Conservation (phyloP, 1,284 basidiomycete species). For the Heliocybe sulcata region DNA sequence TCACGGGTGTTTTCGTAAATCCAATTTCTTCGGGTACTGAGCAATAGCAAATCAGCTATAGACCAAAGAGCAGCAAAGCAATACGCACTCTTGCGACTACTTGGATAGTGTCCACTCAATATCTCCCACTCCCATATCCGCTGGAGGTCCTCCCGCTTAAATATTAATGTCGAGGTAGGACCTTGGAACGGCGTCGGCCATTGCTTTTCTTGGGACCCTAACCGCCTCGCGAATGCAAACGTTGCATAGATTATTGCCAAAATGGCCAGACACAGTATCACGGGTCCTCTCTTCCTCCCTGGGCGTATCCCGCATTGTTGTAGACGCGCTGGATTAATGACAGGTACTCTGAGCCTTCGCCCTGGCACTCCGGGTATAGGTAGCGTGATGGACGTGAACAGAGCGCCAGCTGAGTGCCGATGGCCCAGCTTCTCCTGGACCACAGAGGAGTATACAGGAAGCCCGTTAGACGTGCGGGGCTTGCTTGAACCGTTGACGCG, state of each 20-base stretch:
- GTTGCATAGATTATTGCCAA: conserved; percentile 41
- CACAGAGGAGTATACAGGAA: conserved; percentile 55
- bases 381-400: conserved; percentile 52
- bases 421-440: conserved; percentile 66
- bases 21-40: conserved; percentile 71
- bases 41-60: conserved; percentile 6
- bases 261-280: conserved; percentile 40
- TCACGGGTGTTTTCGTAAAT: conserved; percentile 47
- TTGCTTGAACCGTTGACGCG: conserved; percentile 40
- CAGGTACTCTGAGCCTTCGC: conserved; percentile 40
- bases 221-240: conserved; percentile 53
- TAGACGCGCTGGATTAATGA: conserved; percentile 61
- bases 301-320: conserved; percentile 54
- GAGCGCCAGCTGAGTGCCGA: conserved; percentile 31
- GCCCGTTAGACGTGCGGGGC: conserved; percentile 34
- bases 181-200: conserved; percentile 66
- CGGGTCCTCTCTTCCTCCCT: conserved; percentile 47
- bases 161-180: conserved; percentile 73
- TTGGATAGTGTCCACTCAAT: conserved; percentile 85
- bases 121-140: conserved; percentile 94
- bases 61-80: neutral
- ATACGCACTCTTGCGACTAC: conserved; percentile 60
- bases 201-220: conserved; percentile 46
- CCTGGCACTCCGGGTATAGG: conserved; percentile 51
- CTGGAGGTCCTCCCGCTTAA: conserved; percentile 68